These are phyloP conservation scores for Arabis alpina DNA, from an alignment of 345 rosid species.

Conservation along the genomic window DNA sequence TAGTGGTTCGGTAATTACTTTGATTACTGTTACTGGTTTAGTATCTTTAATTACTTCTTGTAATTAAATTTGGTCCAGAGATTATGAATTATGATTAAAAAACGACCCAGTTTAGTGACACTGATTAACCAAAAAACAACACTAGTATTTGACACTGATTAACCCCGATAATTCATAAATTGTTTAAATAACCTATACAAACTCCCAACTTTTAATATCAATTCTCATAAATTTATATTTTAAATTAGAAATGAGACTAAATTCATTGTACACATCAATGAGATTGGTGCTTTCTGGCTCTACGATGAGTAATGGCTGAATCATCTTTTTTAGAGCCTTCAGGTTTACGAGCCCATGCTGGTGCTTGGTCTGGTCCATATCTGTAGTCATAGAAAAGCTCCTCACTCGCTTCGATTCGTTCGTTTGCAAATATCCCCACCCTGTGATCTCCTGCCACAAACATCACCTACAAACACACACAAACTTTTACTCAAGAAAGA, in stretches of 20 bases:
- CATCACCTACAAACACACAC: slow-evolving; percentile 67
- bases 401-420: slow-evolving; percentile 87
- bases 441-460: slow-evolving; percentile 99
- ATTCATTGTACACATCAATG: slow-evolving; percentile 48
- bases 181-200: neutral
- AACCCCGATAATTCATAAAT: neutral
- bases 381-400: slow-evolving; percentile 96
- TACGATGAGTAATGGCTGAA: slow-evolving; percentile 66
- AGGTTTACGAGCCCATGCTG: slow-evolving; percentile 95
- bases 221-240: slow-evolving; percentile 14
- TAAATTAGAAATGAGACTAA: neutral
- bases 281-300: slow-evolving; percentile 98
- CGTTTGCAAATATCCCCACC: slow-evolving; percentile 96
- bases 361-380: slow-evolving; percentile 98
- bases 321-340: slow-evolving; percentile 90
- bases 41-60: neutral
- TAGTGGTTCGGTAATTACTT: neutral
- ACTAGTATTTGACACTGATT: neutral
- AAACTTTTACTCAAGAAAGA: too few relatives aligned
- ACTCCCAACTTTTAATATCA: neutral
- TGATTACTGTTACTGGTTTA: neutral
- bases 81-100: too few relatives aligned
- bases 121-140: neutral
- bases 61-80: too few relatives aligned
- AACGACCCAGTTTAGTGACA: too few relatives aligned